Percentiles rank a stretch among this genome's conserved stretches.
phyloP scores from a whole-genome alignment of 352 stramenopile species.

The Globisporangium radiosum region DNA sequence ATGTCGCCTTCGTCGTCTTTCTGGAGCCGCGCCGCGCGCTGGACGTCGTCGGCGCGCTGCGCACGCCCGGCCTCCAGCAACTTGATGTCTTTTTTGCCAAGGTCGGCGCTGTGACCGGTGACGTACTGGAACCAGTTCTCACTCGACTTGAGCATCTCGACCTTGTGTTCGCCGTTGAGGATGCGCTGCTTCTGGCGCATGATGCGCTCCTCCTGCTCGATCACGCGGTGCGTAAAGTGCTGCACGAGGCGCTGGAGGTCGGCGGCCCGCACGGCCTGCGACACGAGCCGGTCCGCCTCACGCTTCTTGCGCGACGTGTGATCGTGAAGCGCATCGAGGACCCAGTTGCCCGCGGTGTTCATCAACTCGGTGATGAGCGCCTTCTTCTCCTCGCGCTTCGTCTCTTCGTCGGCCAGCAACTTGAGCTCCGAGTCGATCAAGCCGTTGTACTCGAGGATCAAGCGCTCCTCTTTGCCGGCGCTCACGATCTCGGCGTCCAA shows the following conservation, averaged over 20 bases:
- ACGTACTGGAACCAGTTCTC: conserved; percentile 89
- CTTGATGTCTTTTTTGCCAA: conserved; percentile 84
- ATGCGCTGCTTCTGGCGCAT: conserved; percentile 89
- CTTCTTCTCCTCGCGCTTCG: conserved; percentile 88
- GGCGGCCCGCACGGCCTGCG: conserved; percentile 73
- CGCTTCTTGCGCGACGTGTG: conserved; percentile 87
- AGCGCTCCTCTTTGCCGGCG: conserved; percentile 53
- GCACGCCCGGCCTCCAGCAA: conserved; percentile 58
- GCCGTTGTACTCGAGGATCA: conserved; percentile 71
- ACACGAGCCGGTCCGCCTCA: conserved; percentile 78
- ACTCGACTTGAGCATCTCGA: conserved; percentile 87
- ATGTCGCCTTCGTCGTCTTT: conserved; percentile 82
- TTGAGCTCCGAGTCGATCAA: conserved; percentile 73
- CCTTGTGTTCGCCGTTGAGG: conserved; percentile 85
- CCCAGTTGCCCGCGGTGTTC: conserved; percentile 85
- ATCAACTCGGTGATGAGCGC: conserved; percentile 76
- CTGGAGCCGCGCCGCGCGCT: conserved; percentile 73
- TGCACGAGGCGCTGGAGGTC: conserved; percentile 85
- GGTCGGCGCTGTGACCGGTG: conserved; percentile 60
- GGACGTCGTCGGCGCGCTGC: conserved; percentile 67
- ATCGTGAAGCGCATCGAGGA: conserved; percentile 73
- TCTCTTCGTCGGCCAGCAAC: conserved; percentile 68
- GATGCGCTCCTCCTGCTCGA: conserved; percentile 86
- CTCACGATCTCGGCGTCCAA: conserved; percentile 75
- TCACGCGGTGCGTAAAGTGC: conserved; percentile 86